Evolutionary conservation across 176 grass and related monocot species (phyloP), one percentile per base, ranked within the genome.

Genomic region (Avena eriantha): DNA sequence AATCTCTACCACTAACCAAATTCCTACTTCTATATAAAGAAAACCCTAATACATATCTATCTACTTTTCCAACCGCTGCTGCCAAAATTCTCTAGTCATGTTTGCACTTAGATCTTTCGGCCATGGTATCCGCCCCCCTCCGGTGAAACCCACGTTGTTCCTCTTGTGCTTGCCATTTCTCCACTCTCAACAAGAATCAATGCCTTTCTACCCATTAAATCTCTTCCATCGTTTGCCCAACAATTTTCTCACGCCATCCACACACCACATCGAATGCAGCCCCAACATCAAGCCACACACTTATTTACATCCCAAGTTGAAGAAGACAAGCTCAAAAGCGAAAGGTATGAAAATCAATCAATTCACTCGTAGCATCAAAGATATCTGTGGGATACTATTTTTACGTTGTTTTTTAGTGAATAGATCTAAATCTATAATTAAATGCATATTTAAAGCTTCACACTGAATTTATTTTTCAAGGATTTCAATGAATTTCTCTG

Each of bases 201-300:
- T 19, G 17, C 6, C 19, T 56, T 21, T 56, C 54, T 2, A 6
- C 54, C 6, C 17, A 56, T 2, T 2, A 18, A 6, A 18, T 56
- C 54, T 8, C 54, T 56, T 21, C 18, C 54, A 21, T 3, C 2
- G 17, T 56, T 8, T 8, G 18, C 7, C 18, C 54, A 18, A 7
- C 1, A 6, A 21, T 18, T 21, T 56, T 6, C 0, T 7, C 54
- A 29, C 3, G 4, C 3, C 33, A 19, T 8, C 1, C 8, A 39
- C 1, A 18, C 8, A 1, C 0, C 6, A 15, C 8, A 39, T 9
- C 31, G 39, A 16, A 8, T 5, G 16, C 0, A 9, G 15, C 2
- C 15, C 7, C 17, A 39, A 34, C 7, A 39, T 39, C 19, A 69
- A 17, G 34, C 7, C 7, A 19, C 18, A 8, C 67, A n/a, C 55